Evolutionary conservation across 192 early-diverging fungal species (phyloP), one percentile per base, ranked within the genome.

Genomic region (Blastocladiella britannica): DNA sequence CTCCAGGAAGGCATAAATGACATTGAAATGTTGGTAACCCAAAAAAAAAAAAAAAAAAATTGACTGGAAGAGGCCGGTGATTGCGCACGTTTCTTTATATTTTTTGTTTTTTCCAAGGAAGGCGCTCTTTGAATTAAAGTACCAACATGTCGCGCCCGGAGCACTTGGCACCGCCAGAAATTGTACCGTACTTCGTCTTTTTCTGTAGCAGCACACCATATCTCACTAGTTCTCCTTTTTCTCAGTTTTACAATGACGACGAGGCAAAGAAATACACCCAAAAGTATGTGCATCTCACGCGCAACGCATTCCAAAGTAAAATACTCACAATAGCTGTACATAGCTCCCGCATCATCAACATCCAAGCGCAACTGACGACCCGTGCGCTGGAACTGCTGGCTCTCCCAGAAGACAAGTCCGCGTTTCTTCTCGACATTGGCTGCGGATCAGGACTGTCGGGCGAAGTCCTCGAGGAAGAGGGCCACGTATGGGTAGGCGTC

Each of bases 401-500:
- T 65, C 70, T 98, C 15, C 80, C 83, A 15, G 75, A 79, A 5
- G 85, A 86, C 60, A 69, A 72, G 54, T 60, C 83, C 1, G 77
- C 77, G 55, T 88, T 76, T 53, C 63, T 98, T 52, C 76, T 98
- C 25, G 94, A 98, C 68, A 92, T 98, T 65, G 92, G 94, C 26
- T 96, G 94, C 65, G 94, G 93, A 65, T 93, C 89, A 8, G 94
- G 94, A 24, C 74, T 98, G 58, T 85, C 82, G 70, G 91, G 91
- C 5, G 91, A 98, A 65, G 86, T 93, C 29, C 65, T 98, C 37
- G 87, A 91, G 27, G 94, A 94, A 58, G 83, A 87, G 51, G 90
- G 88, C n/a, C 93, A 98, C 62, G 60, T 85, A 29, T 98, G 94
- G 94, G 88, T 91, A 28, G 94, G 94, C 18, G 74, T 96, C 72